phyloP scores from a whole-genome alignment of 2,329 filamentous ascomycete genomes.

The Fusarium sp. region DNA sequence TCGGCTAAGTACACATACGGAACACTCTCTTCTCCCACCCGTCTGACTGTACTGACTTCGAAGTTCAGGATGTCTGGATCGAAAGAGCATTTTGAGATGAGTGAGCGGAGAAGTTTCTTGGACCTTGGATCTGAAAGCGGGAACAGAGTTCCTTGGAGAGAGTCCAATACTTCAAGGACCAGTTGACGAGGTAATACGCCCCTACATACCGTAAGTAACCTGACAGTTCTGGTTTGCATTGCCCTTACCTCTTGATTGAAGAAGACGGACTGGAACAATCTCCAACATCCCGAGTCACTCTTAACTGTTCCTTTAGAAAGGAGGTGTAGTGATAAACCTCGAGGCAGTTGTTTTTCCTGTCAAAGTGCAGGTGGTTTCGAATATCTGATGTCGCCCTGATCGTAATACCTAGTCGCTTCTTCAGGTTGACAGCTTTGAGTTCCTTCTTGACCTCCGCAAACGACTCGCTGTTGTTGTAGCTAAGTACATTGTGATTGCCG shows the following conservation, averaged over 20 bases:
- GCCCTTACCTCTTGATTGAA: background rate
- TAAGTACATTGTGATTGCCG: background rate
- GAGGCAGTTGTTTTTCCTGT: background rate
- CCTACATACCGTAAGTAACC: background rate
- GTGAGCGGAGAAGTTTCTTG: background rate
- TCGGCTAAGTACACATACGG: background rate
- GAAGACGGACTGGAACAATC: background rate
- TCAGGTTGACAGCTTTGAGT: background rate
- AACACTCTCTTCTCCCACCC: background rate
- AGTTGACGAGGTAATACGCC: background rate
- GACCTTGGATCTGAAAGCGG: background rate
- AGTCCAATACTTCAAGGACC: background rate
- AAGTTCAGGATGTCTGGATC: background rate
- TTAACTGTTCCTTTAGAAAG: background rate
- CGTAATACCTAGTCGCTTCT: background rate
- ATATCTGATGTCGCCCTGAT: background rate
- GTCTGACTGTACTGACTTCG: background rate
- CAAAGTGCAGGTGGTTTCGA: background rate
- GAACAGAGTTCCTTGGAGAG: background rate
- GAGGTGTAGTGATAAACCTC: background rate
- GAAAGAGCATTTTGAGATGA: background rate
- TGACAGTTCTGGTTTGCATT: fast-evolving
- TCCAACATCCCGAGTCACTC: background rate
- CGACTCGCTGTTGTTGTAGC: background rate
- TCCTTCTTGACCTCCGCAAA: background rate